Base-by-base conservation (phyloP, 345 rosid species). In the Murraya paniculata region DNA sequence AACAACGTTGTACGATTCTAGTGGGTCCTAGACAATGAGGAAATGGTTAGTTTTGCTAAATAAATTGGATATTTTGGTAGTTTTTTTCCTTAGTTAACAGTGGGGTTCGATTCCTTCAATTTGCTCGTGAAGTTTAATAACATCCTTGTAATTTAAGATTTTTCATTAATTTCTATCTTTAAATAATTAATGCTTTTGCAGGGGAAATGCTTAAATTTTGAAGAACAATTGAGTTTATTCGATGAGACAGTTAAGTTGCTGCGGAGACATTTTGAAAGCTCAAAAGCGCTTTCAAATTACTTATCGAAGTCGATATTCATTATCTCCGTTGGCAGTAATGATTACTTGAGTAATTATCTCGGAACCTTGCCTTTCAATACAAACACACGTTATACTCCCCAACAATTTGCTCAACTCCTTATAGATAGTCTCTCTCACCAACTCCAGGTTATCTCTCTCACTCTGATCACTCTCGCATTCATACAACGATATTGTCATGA, bases 141-240 rank as follows among this genome's bases (percentile, higher is more conserved):
- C 14, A 41, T 41, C 48, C 4, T 41, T 11, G 48, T 11, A 41
- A 2, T 11, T 10, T 41, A 41, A 41, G 24, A 9, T 22, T 36
- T 28, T n/a, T 38, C 71, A 24, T 66, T 24, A 31, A 18, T 71
- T 24, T 38, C 11, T 31, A 9, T 10, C 14, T 72, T n/a, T 33
- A 35, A 30, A 9, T 25, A 60, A 21, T n/a, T n/a, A 58, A 6
- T 5, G 41, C 28, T 0, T 7, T 30, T 75, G 71, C 81, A 88
- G 91, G 91, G 91, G 0, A 81, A 71, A 80, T 85, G 91, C 81
- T 74, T 88, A 79, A 80, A 48, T 27, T 48, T 88, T 81, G 85
- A 50, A 22, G 82, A 88, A 21, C 90, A 86, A 62, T 80, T 88
- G n/a, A 73, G 35, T 22, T 57, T 86, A 31, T 86, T 88, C 59